Evolutionary conservation across 352 stramenopile species (phyloP).

Genomic region (Pythium monospermum): DNA sequence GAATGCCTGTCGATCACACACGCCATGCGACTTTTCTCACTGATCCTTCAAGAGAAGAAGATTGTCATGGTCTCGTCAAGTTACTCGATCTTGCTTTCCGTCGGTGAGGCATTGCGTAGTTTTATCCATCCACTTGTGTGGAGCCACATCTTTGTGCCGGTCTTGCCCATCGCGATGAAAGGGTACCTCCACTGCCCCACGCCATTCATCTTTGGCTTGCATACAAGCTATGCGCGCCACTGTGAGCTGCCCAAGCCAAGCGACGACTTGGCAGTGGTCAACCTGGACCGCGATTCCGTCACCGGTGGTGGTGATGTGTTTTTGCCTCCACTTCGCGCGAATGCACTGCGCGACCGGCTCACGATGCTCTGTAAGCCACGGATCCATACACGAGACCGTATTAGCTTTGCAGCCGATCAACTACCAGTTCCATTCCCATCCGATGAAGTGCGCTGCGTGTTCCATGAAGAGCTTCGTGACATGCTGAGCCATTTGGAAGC

Average conservation of each 20-base stretch:
- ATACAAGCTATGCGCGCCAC: constrained; percentile 46
- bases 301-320: constrained; percentile 40
- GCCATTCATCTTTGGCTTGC: constrained; percentile 73
- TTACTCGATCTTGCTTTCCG: constrained; percentile 56
- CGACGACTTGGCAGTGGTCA: constrained; percentile 49
- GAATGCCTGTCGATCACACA: constrained; percentile 54
- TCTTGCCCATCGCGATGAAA: constrained; percentile 57
- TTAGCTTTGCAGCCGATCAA: constrained; percentile 10
- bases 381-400: constrained; percentile 29
- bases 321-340: constrained; percentile 31
- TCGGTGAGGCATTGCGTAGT: constrained; percentile 42
- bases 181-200: constrained; percentile 71
- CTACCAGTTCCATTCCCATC: constrained; percentile 17
- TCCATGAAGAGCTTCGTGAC: constrained; percentile 32
- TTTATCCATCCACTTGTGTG: constrained; percentile 62
- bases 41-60: constrained; percentile 65
- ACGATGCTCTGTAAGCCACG: constrained; percentile 31
- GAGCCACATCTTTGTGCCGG: constrained; percentile 74
- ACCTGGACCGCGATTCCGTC: constrained; percentile 48
- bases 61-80: constrained; percentile 66
- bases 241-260: constrained; percentile 43
- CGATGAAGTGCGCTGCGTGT: constrained; percentile 26
- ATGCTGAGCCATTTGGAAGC: constrained; percentile 47
- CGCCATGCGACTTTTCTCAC: constrained; percentile 53
- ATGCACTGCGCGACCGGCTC: constrained; percentile 38